Evolutionary conservation across 179 eudicot genomes (phyloP).

Genomic region (Beta lomatogona): DNA sequence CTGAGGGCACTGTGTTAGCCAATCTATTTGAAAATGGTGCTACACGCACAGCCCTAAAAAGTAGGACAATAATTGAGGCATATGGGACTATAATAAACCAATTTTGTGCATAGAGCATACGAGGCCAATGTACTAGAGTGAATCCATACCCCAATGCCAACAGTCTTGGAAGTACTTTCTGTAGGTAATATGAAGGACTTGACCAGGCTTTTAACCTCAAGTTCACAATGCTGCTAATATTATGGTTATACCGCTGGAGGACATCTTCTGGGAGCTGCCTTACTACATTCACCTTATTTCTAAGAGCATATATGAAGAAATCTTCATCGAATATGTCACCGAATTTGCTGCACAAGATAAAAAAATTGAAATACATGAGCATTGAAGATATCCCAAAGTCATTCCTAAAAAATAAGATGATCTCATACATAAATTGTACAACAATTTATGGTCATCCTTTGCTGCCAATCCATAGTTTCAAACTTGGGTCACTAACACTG

Average conservation of each 20-base stretch:
- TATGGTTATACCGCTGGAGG: constrained; percentile 70
- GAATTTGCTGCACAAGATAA: constrained; percentile 68
- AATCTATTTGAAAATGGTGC: constrained; percentile 98
- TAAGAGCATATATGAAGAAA: constrained; percentile 84
- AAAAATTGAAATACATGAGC: not conserved
- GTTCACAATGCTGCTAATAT: constrained; percentile 90
- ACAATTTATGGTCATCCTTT: not conserved
- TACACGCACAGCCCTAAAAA: constrained; percentile 90
- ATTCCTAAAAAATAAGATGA: not conserved
- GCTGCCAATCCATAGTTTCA: too few species aligned
- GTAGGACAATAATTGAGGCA: not conserved
- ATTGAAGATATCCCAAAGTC: not conserved
- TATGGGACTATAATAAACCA: not conserved
- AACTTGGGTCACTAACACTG: too few species aligned
- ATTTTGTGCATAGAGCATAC: not conserved
- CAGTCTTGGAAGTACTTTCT: constrained; percentile 88
- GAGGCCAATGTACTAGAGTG: not conserved
- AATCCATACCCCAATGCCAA: constrained; percentile 64
- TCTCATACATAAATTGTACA: not conserved
- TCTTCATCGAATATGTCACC: constrained; percentile 96
- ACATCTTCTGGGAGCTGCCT: constrained; percentile 82
- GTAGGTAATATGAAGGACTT: constrained; percentile 78
- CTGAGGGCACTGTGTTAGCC: constrained; percentile 85
- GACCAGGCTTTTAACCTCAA: constrained; percentile 98
- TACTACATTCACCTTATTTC: constrained; percentile 77